phyloP scores from a whole-genome alignment of 108 stramenopile genomes.

The Nannochloropsis gaditana region DNA sequence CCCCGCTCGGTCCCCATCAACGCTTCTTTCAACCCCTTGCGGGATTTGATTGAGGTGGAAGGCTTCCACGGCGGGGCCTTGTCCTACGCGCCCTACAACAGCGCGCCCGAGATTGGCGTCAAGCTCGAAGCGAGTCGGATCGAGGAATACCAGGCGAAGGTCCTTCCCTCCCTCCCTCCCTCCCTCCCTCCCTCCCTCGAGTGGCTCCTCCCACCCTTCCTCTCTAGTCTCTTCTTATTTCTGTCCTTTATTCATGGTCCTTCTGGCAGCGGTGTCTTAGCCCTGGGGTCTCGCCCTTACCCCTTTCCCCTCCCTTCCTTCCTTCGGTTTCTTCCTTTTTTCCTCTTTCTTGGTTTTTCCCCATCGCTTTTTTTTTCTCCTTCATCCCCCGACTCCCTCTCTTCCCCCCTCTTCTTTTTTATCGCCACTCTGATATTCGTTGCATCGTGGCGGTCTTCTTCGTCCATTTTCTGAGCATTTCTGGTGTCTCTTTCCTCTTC shows the following conservation, averaged over 20 bases:
- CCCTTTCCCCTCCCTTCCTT: not conserved
- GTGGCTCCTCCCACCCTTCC: not conserved
- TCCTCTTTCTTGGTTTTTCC: not conserved
- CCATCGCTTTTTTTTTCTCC: not conserved
- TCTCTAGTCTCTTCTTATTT: too few species aligned
- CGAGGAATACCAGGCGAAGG: not conserved
- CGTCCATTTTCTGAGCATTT: too few species aligned
- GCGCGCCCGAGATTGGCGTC: not conserved
- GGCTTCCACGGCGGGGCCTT: not conserved
- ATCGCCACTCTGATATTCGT: too few species aligned
- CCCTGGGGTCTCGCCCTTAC: not conserved
- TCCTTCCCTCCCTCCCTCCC: not conserved
- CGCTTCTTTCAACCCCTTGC: not conserved
- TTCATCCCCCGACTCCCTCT: not conserved
- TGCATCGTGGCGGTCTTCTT: too few species aligned
- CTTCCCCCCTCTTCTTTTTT: too few species aligned
- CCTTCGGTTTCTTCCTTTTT: not conserved
- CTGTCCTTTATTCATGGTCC: too few species aligned
- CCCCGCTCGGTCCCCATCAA: not conserved
- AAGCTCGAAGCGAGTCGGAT: constrained; percentile 4
- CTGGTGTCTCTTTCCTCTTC: too few species aligned
- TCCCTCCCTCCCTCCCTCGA: not conserved
- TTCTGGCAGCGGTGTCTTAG: not conserved
- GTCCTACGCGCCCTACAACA: constrained; percentile 6
- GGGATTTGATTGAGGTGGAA: not conserved